phyloP scores from a whole-genome alignment of 2,329 filamentous ascomycete genomes.

The Myriosclerotinia duriaeana region DNA sequence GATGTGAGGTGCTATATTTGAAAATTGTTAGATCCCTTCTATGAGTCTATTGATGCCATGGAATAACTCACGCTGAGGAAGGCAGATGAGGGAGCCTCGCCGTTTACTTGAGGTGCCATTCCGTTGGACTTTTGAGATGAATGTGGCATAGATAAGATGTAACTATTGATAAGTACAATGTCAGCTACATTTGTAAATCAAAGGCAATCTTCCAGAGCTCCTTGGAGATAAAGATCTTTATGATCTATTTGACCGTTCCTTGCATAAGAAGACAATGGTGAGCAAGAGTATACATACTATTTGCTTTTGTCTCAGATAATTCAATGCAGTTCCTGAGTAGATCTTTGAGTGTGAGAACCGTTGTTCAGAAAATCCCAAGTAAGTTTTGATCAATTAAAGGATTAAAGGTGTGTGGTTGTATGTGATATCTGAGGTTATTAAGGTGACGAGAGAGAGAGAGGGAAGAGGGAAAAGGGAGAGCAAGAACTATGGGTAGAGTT shows the following conservation, averaged over 20 bases:
- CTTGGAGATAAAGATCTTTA: slow-evolving; percentile 1
- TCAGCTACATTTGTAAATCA: background rate
- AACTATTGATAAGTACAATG: background rate
- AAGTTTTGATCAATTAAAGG: slow-evolving; percentile 10
- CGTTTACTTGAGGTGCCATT: slow-evolving; percentile 51
- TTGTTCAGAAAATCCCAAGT: slow-evolving; percentile 12
- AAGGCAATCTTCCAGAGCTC: background rate
- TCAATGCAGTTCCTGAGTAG: background rate
- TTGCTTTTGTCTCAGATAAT: background rate
- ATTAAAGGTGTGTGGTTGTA: background rate
- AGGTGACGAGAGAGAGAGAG: background rate
- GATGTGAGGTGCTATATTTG: slow-evolving; percentile 70
- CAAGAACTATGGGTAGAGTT: slow-evolving; percentile 1
- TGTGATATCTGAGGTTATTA: slow-evolving; percentile 9
- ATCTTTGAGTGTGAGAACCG: background rate
- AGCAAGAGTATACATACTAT: slow-evolving; percentile 13
- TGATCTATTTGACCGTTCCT: slow-evolving; percentile 23
- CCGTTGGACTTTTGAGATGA: slow-evolving; percentile 25
- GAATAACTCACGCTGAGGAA: slow-evolving; percentile 48
- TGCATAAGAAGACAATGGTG: slow-evolving; percentile 22
- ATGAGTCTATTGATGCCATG: slow-evolving; percentile 26
- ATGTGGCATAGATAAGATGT: slow-evolving; percentile 28
- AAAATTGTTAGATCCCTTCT: slow-evolving; percentile 15
- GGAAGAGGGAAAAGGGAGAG: background rate
- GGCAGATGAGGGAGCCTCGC: slow-evolving; percentile 50